phyloP scores from a whole-genome alignment of 352 stramenopile species.

The Pythium utonaiense region DNA sequence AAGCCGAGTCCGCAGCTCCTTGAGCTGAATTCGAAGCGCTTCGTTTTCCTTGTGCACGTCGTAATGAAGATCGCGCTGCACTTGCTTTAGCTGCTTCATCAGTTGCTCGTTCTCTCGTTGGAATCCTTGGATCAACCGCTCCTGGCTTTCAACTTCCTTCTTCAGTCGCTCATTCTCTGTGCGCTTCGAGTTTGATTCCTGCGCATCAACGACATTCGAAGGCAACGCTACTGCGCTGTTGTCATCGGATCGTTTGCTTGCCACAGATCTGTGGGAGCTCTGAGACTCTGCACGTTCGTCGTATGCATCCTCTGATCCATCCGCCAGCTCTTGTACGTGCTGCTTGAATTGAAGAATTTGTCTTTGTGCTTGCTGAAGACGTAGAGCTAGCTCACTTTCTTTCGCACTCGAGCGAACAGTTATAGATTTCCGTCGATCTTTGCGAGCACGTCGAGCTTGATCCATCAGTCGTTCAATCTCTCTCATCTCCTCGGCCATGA shows the following conservation, averaged over 20 bases:
- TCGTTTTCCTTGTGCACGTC: slow-evolving; percentile 79
- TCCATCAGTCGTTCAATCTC: slow-evolving; percentile 57
- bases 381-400: slow-evolving; percentile 58
- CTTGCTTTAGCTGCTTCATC: slow-evolving; percentile 71
- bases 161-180: slow-evolving; percentile 10
- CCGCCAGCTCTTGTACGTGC: slow-evolving; percentile 42
- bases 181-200: background rate
- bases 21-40: slow-evolving; percentile 44
- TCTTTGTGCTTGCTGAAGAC: slow-evolving; percentile 67
- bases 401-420: slow-evolving; percentile 35
- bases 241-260: background rate
- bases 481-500: slow-evolving; percentile 25
- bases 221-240: background rate
- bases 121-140: slow-evolving; percentile 72
- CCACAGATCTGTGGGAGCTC: background rate
- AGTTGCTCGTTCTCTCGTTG: slow-evolving; percentile 82
- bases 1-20: slow-evolving; percentile 34
- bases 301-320: slow-evolving; percentile 4
- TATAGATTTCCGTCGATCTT: slow-evolving; percentile 25
- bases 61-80: slow-evolving; percentile 57
- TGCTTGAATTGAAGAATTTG: slow-evolving; percentile 67
- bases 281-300: background rate
- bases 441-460: slow-evolving; percentile 33
- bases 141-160: slow-evolving; percentile 41
- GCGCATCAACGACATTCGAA: background rate